phyloP scores from a whole-genome alignment of 805 yeast species.

The Metschnikowia cerradonensis region DNA sequence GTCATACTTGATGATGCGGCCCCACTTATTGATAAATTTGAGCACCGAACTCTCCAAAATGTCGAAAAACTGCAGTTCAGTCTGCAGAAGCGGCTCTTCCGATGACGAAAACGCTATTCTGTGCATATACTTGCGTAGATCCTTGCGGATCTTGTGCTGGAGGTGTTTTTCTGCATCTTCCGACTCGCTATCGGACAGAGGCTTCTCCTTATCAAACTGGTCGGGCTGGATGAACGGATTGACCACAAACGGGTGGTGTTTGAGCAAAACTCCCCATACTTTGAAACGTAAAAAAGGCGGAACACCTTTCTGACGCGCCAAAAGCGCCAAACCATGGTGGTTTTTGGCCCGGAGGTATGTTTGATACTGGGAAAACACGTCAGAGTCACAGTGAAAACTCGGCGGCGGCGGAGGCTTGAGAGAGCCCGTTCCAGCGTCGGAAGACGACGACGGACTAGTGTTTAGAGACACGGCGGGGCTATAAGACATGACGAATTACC shows the following conservation, averaged over 20 bases:
- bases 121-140: slow-evolving; percentile 58
- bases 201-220: slow-evolving; percentile 17
- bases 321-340: slow-evolving; percentile 68
- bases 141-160: slow-evolving; percentile 45
- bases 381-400: slow-evolving; percentile 37
- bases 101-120: slow-evolving; percentile 32
- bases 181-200: slow-evolving; percentile 8
- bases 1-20: slow-evolving; percentile 69
- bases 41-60: slow-evolving; percentile 57
- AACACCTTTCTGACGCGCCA: slow-evolving; percentile 80
- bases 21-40: slow-evolving; percentile 74
- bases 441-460: not conserved
- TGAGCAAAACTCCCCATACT: slow-evolving; percentile 81
- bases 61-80: slow-evolving; percentile 52
- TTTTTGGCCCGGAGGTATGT: slow-evolving; percentile 56
- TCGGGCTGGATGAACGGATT: slow-evolving; percentile 72
- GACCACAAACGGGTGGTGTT: slow-evolving; percentile 79
- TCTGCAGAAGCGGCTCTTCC: slow-evolving; percentile 29
- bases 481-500: not conserved
- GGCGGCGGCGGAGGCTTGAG: slow-evolving; percentile 6
- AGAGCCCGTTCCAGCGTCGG: slow-evolving; percentile 4
- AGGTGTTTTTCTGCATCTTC: slow-evolving; percentile 21
- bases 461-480: not conserved
- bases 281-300: slow-evolving; percentile 76
- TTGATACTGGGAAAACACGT: slow-evolving; percentile 51